These are phyloP conservation scores for Rhodotorula sp. DNA, from an alignment of 1,284 basidiomycete genomes.

Conservation along the genomic window DNA sequence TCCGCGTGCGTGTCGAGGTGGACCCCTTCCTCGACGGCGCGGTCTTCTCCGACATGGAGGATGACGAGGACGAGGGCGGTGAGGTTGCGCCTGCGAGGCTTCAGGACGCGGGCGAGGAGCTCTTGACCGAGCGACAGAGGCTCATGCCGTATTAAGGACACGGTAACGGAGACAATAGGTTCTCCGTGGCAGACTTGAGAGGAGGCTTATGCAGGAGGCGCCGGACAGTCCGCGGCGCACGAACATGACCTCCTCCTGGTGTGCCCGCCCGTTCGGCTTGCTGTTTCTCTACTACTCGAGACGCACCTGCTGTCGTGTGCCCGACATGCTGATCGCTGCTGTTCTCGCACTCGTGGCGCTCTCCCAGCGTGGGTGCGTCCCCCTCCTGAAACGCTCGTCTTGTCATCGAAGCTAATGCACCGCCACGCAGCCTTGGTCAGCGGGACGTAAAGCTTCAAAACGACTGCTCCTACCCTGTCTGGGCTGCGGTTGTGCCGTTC, in stretches of 20 bases:
- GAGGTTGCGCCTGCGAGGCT: slow-evolving; percentile 49
- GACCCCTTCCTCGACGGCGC: slow-evolving; percentile 60
- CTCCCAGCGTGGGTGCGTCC: too few relatives aligned
- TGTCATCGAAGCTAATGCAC: too few relatives aligned
- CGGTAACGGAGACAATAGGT: background rate
- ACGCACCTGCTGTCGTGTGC: background rate
- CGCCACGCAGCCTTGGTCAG: too few relatives aligned
- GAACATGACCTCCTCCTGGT: too few relatives aligned
- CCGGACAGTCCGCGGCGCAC: slow-evolving; percentile 2
- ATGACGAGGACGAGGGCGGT: slow-evolving; percentile 46
- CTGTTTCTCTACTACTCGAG: too few relatives aligned
- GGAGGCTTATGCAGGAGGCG: background rate
- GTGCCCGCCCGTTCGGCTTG: too few relatives aligned
- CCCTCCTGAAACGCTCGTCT: too few relatives aligned
- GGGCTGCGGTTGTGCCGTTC: slow-evolving; percentile 10
- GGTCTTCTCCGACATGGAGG: slow-evolving; percentile 39
- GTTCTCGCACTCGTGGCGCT: too few relatives aligned
- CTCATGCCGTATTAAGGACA: slow-evolving; percentile 62
- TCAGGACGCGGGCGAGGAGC: slow-evolving; percentile 62
- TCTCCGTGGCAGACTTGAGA: background rate
- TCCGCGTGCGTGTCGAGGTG: slow-evolving; percentile 68
- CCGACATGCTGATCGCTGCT: too few relatives aligned
- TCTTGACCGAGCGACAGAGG: slow-evolving; percentile 62
- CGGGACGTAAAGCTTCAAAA: background rate
- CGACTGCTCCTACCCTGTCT: slow-evolving; percentile 19